phyloP scores from a whole-genome alignment of 1,284 basidiomycete genomes.

The Marasmius sp. region DNA sequence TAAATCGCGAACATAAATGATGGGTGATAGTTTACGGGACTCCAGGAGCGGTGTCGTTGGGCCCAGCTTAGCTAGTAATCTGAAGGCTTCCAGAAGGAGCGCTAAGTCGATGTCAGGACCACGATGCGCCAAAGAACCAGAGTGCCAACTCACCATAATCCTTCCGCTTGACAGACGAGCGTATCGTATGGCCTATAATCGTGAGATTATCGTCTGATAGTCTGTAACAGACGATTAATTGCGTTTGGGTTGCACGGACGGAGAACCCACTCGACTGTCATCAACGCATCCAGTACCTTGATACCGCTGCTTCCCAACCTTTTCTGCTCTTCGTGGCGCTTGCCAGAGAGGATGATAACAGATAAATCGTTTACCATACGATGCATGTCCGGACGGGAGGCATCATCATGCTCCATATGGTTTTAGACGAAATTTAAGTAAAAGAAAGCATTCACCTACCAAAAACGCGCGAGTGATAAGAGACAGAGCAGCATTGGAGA shows the following conservation, averaged over 20 bases:
- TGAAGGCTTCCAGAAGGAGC: conserved; percentile 50
- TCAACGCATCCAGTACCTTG: conserved; percentile 21
- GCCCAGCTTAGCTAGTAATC: conserved; percentile 34
- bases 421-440: neutral
- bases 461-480: conserved; percentile 4
- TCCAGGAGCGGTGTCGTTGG: conserved; percentile 21
- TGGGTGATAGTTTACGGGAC: conserved; percentile 35
- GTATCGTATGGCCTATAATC: conserved; percentile 43
- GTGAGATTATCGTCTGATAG: conserved; percentile 30
- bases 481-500: conserved; percentile 50
- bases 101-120: conserved; percentile 27
- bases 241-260: conserved; percentile 15
- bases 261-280: conserved; percentile 21
- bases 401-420: neutral
- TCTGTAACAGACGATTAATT: conserved; percentile 16
- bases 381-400: conserved; percentile 4
- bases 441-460: neutral
- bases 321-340: conserved; percentile 9
- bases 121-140: neutral
- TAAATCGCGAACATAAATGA: conserved; percentile 52
- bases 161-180: conserved; percentile 26
- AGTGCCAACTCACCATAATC: conserved; percentile 30
- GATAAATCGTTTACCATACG: conserved; percentile 18
- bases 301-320: conserved; percentile 19
- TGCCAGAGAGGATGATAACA: conserved; percentile 13